Percentiles rank a stretch among this genome's conserved stretches.
phyloP scores from a whole-genome alignment of 164 flowering plant species.

The Vitis labrusca region DNA sequence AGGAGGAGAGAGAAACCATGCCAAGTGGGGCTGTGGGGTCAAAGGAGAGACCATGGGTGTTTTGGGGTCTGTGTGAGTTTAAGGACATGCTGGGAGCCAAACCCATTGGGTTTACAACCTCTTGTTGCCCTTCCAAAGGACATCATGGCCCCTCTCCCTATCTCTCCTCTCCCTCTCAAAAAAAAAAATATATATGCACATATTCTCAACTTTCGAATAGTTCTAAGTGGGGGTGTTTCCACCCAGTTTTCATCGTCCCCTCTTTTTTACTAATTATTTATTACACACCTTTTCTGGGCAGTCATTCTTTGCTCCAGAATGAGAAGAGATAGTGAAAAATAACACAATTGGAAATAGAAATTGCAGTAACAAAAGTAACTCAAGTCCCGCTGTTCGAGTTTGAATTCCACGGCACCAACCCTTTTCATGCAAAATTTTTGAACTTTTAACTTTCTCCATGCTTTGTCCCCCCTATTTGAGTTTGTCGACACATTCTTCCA shows the following conservation, averaged over 20 bases:
- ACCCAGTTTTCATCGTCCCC: not conserved
- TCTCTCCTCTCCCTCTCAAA: slow-evolving; percentile 2
- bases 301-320: not conserved
- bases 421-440: not conserved
- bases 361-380: not conserved
- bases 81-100: slow-evolving; percentile 43
- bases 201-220: too few species aligned
- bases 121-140: slow-evolving; percentile 44
- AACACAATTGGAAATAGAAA: not conserved
- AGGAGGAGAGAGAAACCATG: slow-evolving; percentile 25
- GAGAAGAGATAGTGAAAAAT: not conserved
- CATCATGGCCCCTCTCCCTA: slow-evolving; percentile 35
- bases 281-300: not conserved
- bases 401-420: not conserved
- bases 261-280: not conserved
- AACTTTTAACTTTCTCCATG: not conserved
- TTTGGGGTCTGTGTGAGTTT: slow-evolving; percentile 41
- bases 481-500: slow-evolving; percentile 5
- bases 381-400: slow-evolving; percentile 11
- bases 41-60: slow-evolving; percentile 50
- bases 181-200: not conserved
- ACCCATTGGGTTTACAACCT: slow-evolving; percentile 33
- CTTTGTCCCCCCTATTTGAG: slow-evolving; percentile 12
- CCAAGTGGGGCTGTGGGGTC: slow-evolving; percentile 56
- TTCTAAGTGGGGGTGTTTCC: not conserved